Evolutionary conservation across 2,329 filamentous ascomycete genomes (phyloP), one percentile per base, ranked within the genome.

Genomic region (Fusarium begoniae): DNA sequence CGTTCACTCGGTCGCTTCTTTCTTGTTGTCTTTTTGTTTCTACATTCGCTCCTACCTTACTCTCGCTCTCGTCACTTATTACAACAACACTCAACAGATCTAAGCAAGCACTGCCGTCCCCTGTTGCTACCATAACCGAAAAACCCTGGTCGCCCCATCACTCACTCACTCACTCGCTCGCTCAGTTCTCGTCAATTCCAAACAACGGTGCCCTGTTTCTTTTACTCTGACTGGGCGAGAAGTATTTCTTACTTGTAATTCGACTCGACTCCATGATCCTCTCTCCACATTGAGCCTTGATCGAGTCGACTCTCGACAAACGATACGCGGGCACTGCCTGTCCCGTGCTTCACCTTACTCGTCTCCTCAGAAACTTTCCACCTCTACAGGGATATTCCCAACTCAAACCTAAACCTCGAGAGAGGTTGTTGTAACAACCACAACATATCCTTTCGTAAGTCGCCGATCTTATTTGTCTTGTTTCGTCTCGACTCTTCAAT

Each of bases 341-440:
- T 66, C 73, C 72, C 63, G 70, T 69, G 57, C 75, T 55, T 68
- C 59, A 66, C 65, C 70, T 67, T 48, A 24, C 45, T 58, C 69
- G 75, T 78, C 74, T 77, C 74, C 77, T 66, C 62, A 78, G 77
- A 76, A 74, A 78, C 77, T 74, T 75, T 58, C 61, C 65, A 66
- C 66, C 69, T 56, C 55, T 70, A 64, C 77, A 78, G 77, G 77
- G 77, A 77, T 78, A 66, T 75, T 72, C 77, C 75, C 66, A 66
- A 70, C 68, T 63, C 64, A 69, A 69, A 75, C 51, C 63, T 72
- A 77, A 78, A 74, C 65, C 66, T 71, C 68, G 38, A 72, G 63
- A 48, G 64, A 69, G 69, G 71, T 74, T 75, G 66, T 65, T 51
- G 69, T 56, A 72, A 72, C 70, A 75, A 75, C 74, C 77, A 78